Conservation (phyloP, 2,329 filamentous ascomycete genomes). For the Pestalotiopsis sp. region DNA sequence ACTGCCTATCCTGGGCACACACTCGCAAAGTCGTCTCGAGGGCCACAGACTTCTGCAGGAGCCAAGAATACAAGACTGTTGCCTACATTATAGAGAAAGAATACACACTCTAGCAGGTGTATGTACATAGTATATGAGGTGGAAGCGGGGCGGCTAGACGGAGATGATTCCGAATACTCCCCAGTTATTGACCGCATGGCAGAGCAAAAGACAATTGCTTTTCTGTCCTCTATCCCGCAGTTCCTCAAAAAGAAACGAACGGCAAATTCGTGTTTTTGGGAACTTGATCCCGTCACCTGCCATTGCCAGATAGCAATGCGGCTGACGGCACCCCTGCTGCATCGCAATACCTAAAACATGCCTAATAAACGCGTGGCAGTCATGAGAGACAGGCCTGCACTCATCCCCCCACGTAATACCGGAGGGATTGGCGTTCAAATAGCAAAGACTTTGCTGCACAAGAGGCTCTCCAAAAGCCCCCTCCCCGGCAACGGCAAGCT, state of each 20-base stretch:
- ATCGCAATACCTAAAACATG: neutral
- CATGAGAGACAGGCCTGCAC: neutral
- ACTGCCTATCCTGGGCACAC: neutral
- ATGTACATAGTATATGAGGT: too few species aligned
- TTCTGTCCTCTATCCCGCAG: too few species aligned
- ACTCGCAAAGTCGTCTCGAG: neutral
- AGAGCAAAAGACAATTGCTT: too few species aligned
- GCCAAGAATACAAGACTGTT: too few species aligned
- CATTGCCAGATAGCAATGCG: neutral
- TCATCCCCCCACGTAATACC: neutral
- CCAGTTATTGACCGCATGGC: too few species aligned
- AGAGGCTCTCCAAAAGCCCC: neutral
- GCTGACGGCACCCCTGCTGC: neutral
- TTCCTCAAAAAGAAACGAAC: neutral
- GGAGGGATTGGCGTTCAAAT: neutral
- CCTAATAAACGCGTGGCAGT: neutral
- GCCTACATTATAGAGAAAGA: too few species aligned
- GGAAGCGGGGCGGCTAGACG: too few species aligned
- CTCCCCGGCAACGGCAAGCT: neutral
- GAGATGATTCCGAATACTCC: too few species aligned
- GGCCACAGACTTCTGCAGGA: neutral
- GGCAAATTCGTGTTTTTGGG: neutral
- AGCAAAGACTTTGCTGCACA: neutral
- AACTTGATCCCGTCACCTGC: neutral
- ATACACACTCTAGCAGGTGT: too few species aligned